Conservation (phyloP, 352 stramenopile genomes). For the Stramenopiles sp. region DNA sequence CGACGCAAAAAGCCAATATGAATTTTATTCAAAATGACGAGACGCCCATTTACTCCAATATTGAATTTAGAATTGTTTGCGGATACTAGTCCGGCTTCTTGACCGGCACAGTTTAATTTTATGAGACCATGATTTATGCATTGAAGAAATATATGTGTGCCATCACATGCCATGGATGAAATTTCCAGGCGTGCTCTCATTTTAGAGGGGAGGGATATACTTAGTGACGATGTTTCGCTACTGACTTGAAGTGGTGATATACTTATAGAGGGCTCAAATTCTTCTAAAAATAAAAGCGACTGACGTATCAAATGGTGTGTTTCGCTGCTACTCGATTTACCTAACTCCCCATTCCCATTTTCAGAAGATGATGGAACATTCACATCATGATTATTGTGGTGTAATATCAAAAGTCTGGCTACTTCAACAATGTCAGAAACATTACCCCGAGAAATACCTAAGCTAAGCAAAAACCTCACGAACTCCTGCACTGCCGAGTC, state of each 20-base stretch:
- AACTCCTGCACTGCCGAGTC: background rate
- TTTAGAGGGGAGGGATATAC: background rate
- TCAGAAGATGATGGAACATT: too few species aligned
- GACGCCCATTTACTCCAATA: background rate
- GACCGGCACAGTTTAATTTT: background rate
- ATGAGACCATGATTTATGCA: background rate
- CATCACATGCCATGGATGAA: conserved; percentile 9
- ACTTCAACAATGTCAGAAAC: conserved; percentile 5
- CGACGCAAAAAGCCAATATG: background rate
- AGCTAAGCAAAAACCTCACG: background rate
- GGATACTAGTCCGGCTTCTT: background rate
- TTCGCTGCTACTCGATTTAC: too few species aligned
- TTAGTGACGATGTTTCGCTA: background rate
- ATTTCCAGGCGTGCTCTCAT: background rate
- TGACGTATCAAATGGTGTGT: background rate
- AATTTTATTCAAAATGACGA: background rate
- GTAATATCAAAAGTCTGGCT: background rate
- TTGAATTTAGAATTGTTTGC: background rate
- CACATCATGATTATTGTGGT: too few species aligned
- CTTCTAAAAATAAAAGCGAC: background rate
- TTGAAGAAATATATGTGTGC: background rate
- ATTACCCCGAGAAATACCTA: background rate
- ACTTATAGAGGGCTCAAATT: background rate
- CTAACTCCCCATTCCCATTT: too few species aligned
- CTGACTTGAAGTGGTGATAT: background rate